Conservation (phyloP, 306 rosid genomes). For the cucumber (Cucumis sativus) region Cucumber_9930_V3 NC_026657.2:3310001-3310500, state of each 20-base stretch:
- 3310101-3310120: not conserved
- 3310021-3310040: conserved; percentile 81
- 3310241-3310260: not conserved
- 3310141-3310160: not conserved
- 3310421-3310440: not conserved
- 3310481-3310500: conserved; percentile 27
- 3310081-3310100: not conserved
- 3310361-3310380: conserved; percentile 53
- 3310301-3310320: conserved; percentile 93
- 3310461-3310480: not conserved
- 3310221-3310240: not conserved
- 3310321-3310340: conserved; percentile 84
- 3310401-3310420: not conserved
- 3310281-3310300: not conserved
- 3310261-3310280: not conserved
- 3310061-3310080: not conserved
- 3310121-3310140: not conserved
- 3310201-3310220: not conserved
- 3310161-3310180: not conserved
- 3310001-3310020: conserved; percentile 83
- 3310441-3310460: not conserved
- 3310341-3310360: conserved; percentile 86
- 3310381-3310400: not conserved
- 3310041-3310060: conserved; percentile 5
- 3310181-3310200: not conserved